Conservation (phyloP, 75 land plant genomes). For the Pinus tabuliformis region DNA sequence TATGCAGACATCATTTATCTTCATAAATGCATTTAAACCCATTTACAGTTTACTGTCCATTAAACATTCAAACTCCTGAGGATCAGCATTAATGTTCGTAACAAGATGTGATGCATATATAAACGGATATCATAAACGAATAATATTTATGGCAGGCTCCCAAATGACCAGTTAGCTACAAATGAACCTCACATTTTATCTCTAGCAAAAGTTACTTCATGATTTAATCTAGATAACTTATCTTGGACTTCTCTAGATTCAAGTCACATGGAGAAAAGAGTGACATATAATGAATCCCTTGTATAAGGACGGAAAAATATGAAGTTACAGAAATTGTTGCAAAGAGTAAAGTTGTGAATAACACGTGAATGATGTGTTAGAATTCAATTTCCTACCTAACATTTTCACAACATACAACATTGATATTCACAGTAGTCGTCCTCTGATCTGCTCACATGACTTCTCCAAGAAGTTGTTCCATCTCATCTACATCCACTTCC, state of each 20-base stretch:
- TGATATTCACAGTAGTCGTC: not conserved
- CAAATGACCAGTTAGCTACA: not conserved
- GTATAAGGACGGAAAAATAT: not conserved
- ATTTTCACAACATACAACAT: too few species aligned
- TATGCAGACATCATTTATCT: not conserved
- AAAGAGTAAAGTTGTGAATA: not conserved
- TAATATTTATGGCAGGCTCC: not conserved
- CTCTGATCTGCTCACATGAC: constrained; percentile 17
- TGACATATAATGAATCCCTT: not conserved
- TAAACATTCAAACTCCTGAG: not conserved
- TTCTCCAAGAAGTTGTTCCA: constrained; percentile 38
- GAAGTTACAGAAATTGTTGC: not conserved
- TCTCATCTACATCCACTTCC: constrained; percentile 41
- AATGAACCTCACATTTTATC: not conserved
- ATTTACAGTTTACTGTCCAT: not conserved
- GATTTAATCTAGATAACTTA: not conserved
- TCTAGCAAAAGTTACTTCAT: not conserved
- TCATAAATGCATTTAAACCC: not conserved
- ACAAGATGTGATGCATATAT: not conserved
- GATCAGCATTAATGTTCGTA: not conserved
- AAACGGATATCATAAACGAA: not conserved
- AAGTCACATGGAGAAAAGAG: not conserved
- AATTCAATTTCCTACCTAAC: too few species aligned
- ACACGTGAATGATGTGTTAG: not conserved
- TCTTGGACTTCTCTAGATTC: not conserved